A percentile compares a stretch with the other conserved stretches of the same genome.
phyloP scores from a whole-genome alignment of 1,284 basidiomycete species.

The Fomitopsis pinicola region DNA sequence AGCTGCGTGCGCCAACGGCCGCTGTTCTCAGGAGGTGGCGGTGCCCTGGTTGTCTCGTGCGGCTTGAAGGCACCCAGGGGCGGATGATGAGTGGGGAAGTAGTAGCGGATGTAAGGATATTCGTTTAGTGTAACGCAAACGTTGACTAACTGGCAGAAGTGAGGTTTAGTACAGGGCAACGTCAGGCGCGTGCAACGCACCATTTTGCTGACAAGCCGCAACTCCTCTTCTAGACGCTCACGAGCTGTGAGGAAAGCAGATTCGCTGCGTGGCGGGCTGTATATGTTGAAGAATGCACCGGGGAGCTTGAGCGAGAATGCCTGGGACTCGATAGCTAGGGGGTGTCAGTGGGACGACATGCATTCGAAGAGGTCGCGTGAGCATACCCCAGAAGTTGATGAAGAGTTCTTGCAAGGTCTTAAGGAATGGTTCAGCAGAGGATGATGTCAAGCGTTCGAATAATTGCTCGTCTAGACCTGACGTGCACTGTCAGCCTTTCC shows the following conservation, averaged over 20 bases:
- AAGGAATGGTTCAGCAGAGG: slow-evolving; percentile 68
- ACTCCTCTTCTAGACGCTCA: slow-evolving; percentile 76
- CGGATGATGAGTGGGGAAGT: slow-evolving; percentile 78
- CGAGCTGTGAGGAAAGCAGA: slow-evolving; percentile 56
- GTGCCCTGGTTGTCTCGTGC: slow-evolving; percentile 50
- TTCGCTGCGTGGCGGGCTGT: slow-evolving; percentile 75
- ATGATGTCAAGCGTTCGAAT: slow-evolving; percentile 69
- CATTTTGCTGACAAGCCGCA: slow-evolving; percentile 68
- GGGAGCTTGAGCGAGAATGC: slow-evolving; percentile 78
- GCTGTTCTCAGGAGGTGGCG: slow-evolving; percentile 58
- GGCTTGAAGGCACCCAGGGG: slow-evolving; percentile 86
- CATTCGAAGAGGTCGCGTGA: background rate
- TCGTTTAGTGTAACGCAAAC: slow-evolving; percentile 91
- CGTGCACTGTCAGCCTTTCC: background rate
- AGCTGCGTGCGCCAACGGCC: slow-evolving; percentile 71
- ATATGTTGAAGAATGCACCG: slow-evolving; percentile 81
- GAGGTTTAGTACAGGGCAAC: background rate
- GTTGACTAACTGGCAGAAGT: slow-evolving; percentile 69
- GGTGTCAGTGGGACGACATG: background rate
- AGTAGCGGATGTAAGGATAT: slow-evolving; percentile 93
- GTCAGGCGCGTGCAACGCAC: slow-evolving; percentile 33
- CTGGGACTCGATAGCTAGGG: slow-evolving; percentile 76
- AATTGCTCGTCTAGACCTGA: slow-evolving; percentile 71
- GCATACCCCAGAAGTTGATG: slow-evolving; percentile 84
- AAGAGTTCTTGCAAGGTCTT: slow-evolving; percentile 79